Evolutionary conservation across 108 stramenopile genomes (phyloP).

Genomic region (Mediolabrus comicus): DNA sequence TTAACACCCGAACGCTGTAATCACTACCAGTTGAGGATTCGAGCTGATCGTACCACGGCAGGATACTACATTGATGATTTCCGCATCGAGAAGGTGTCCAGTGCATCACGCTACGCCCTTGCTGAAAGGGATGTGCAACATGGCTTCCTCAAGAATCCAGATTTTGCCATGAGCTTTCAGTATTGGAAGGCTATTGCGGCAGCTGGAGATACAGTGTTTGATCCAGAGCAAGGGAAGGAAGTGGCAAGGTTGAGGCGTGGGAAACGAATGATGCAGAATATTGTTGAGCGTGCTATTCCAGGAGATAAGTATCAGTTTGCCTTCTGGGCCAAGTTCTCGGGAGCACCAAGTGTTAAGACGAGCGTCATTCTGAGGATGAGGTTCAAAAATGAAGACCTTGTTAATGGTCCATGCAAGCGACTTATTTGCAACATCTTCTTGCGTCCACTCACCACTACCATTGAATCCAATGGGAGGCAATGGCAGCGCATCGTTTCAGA

Average conservation of each 20-base stretch:
- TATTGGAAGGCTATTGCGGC: constrained; percentile 11
- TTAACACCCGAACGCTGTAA: constrained; percentile 26
- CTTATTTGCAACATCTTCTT: constrained; percentile 18
- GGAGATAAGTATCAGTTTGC: constrained; percentile 11
- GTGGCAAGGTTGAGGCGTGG: constrained; percentile 19
- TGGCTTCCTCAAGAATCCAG: constrained; percentile 34
- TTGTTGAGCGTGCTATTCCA: constrained; percentile 4
- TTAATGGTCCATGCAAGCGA: constrained; percentile 17
- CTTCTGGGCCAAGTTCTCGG: constrained; percentile 13
- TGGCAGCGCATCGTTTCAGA: constrained; percentile 32
- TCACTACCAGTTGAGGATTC: constrained; percentile 37
- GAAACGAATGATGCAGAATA: constrained; percentile 20
- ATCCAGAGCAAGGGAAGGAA: constrained; percentile 9
- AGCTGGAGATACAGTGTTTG: background rate
- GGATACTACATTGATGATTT: constrained; percentile 35
- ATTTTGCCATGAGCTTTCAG: constrained; percentile 15
- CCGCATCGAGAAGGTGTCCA: constrained; percentile 8
- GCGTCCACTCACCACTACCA: constrained; percentile 11
- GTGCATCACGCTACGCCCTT: background rate
- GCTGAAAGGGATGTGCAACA: background rate
- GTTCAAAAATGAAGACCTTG: constrained; percentile 21
- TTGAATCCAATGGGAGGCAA: background rate
- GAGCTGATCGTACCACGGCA: constrained; percentile 2
- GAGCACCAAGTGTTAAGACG: background rate
- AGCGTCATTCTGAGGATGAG: constrained; percentile 22